Evolutionary conservation across 345 rosid species (phyloP), one percentile per base, ranked within the genome.

Genomic region (Pelargonium nanum): DNA sequence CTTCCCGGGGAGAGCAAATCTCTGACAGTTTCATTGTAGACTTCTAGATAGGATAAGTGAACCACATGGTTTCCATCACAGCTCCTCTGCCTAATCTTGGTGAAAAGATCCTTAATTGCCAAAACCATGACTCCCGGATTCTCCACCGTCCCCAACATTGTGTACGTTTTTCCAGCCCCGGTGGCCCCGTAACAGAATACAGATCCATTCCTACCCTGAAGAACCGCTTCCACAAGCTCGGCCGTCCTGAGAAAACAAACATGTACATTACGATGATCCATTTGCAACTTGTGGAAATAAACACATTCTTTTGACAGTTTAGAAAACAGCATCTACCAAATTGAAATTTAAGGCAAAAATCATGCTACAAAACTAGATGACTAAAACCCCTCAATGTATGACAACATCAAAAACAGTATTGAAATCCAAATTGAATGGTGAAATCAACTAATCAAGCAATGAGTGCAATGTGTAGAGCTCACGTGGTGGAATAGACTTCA

Each of bases 171-270:
- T 28, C 98, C 98, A 48, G 98, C 96, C 65, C 98, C 98, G 0
- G 98, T 91, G 16, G 98, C 96, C 34, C 98, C 98, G 48, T 91
- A 91, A 75, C 98, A 91, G 77, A 91, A 91, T n/a, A 91, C 98
- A 0, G 98, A 91, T 34, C 98, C 98, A 1, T 91, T 91, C 75
- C 89, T 86, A 66, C 98, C 96, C 65, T 85, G 88, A 67, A 88
- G 69, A 48, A 91, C 98, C 57, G 92, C 85, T 74, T 86, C 96
- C 40, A 91, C 87, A 32, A 91, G 86, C 21, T 86, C 92, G 34
- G 96, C 88, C 10, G 98, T 86, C 67, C 98, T 91, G 95, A 68
- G 74, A 75, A 54, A 64, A 55, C 34, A 53, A 57, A 20, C 28
- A 52, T 22, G 56, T 9, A 13, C n/a, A 22, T 19, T 19, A 19